These are phyloP conservation scores for Sclerotiophoma versabilis DNA, from an alignment of 2,329 filamentous ascomycete genomes.

Conservation along the genomic window DNA sequence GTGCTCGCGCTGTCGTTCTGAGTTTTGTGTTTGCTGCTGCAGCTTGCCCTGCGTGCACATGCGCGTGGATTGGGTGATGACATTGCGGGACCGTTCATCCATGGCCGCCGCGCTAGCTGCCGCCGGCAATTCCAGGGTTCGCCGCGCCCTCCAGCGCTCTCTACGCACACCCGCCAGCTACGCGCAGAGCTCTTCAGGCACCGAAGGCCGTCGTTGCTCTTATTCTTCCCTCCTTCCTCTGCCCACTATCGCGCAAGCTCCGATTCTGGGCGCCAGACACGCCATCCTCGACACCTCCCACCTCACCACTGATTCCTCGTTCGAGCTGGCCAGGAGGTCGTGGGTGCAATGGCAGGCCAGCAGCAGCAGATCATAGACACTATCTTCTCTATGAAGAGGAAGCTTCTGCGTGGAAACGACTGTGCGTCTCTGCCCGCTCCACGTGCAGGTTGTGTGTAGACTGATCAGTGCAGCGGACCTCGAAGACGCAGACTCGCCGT, in stretches of 20 bases:
- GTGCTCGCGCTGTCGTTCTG: background rate
- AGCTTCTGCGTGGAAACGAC: conserved; percentile 44
- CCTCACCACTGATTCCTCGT: conserved; percentile 20
- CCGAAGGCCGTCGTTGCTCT: background rate
- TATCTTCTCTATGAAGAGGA: conserved; percentile 51
- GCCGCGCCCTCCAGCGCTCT: conserved; percentile 13
- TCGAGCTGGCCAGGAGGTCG: conserved; percentile 24
- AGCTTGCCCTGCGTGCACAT: conserved; percentile 13
- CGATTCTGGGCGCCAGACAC: background rate
- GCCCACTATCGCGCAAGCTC: background rate
- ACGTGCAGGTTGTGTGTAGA: background rate
- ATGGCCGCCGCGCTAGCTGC: conserved; percentile 18
- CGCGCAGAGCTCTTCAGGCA: conserved; percentile 6
- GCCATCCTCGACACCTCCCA: background rate
- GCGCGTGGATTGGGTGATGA: conserved; percentile 11
- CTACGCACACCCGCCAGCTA: conserved; percentile 7
- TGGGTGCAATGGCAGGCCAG: conserved; percentile 47
- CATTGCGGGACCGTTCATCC: conserved; percentile 10
- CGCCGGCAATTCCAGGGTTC: conserved; percentile 15
- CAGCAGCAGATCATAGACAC: conserved; percentile 51
- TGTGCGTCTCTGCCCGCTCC: conserved; percentile 31
- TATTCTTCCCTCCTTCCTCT: background rate
- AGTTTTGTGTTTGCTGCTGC: conserved; percentile 8
- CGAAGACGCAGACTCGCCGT: conserved; percentile 73
- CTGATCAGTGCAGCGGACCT: conserved; percentile 69